Evolutionary conservation across 2,329 filamentous ascomycete species (phyloP).

Genomic region (Mycogone perniciosa): DNA sequence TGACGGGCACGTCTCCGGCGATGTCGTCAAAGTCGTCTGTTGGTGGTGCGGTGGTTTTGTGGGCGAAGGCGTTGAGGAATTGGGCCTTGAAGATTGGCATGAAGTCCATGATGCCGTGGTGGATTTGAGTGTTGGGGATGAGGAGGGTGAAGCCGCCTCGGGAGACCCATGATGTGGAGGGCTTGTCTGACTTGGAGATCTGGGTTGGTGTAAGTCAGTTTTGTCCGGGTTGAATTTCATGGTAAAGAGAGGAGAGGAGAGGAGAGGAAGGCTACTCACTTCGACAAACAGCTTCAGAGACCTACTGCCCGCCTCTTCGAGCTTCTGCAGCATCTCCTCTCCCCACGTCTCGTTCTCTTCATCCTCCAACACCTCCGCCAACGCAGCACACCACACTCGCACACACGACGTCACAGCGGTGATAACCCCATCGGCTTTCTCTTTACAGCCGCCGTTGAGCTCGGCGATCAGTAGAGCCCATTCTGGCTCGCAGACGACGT

Average conservation of each 20-base stretch:
- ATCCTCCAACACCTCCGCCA: slow-evolving; percentile 37
- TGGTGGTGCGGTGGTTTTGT: slow-evolving; percentile 21
- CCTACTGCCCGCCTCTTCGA: slow-evolving; percentile 14
- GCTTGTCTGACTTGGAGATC: slow-evolving; percentile 20
- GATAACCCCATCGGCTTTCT: slow-evolving; percentile 33
- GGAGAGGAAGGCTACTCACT: slow-evolving; percentile 19
- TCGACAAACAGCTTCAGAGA: slow-evolving; percentile 32
- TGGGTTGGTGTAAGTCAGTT: slow-evolving; percentile 7
- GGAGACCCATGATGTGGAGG: slow-evolving; percentile 33
- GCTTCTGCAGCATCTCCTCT: slow-evolving; percentile 35
- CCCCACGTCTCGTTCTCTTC: slow-evolving; percentile 35
- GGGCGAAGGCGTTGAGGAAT: slow-evolving; percentile 30
- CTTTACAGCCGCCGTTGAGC: slow-evolving; percentile 32
- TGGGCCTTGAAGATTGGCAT: slow-evolving; percentile 29
- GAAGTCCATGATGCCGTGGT: slow-evolving; percentile 27
- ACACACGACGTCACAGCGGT: slow-evolving; percentile 30
- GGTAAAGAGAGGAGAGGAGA: neutral
- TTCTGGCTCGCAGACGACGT: slow-evolving; percentile 34
- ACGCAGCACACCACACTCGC: slow-evolving; percentile 33
- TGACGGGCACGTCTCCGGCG: neutral
- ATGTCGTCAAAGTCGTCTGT: slow-evolving; percentile 5
- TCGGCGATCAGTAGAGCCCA: slow-evolving; percentile 37
- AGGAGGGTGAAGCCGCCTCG: slow-evolving; percentile 32
- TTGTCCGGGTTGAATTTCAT: neutral
- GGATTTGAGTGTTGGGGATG: slow-evolving; percentile 28